phyloP scores from a whole-genome alignment of 1,139 yeast species.

The Saccharomyces uvarum region DNA sequence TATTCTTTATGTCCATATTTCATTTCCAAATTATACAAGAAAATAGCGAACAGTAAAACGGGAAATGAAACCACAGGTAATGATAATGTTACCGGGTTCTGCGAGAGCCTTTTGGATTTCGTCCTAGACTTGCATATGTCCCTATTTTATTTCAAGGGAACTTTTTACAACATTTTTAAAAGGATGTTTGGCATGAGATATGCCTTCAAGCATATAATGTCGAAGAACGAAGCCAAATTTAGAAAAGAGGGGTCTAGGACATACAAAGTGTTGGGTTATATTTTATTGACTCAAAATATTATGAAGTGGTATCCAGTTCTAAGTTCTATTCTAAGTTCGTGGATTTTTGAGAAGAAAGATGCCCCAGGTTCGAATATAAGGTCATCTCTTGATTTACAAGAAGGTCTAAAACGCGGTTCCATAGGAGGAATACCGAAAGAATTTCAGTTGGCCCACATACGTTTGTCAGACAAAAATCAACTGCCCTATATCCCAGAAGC shows the following conservation, averaged over 20 bases:
- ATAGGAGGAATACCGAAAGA: slow-evolving; percentile 12
- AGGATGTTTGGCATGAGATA: slow-evolving; percentile 74
- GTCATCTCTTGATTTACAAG: neutral
- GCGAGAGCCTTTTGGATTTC: slow-evolving; percentile 43
- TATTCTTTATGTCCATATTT: slow-evolving; percentile 54
- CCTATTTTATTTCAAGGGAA: slow-evolving; percentile 71
- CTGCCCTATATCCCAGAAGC: slow-evolving; percentile 65
- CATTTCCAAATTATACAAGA: slow-evolving; percentile 30
- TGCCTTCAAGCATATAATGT: slow-evolving; percentile 58
- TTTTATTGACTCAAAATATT: slow-evolving; percentile 54
- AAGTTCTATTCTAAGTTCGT: neutral
- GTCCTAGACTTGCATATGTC: slow-evolving; percentile 67
- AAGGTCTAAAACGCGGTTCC: neutral
- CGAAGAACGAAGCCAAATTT: slow-evolving; percentile 35
- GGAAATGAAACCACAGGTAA: slow-evolving; percentile 20
- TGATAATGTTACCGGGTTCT: slow-evolving; percentile 18
- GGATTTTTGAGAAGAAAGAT: neutral
- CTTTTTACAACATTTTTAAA: slow-evolving; percentile 70
- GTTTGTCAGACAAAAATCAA: slow-evolving; percentile 47
- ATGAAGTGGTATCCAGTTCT: slow-evolving; percentile 34
- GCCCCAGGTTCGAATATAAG: neutral
- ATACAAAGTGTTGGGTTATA: slow-evolving; percentile 69
- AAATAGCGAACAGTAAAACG: slow-evolving; percentile 7
- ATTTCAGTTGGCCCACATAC: slow-evolving; percentile 31
- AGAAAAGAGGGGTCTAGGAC: slow-evolving; percentile 31